Base-by-base conservation (phyloP, 352 stramenopile species). In the Elongisporangium undulatum region DNA sequence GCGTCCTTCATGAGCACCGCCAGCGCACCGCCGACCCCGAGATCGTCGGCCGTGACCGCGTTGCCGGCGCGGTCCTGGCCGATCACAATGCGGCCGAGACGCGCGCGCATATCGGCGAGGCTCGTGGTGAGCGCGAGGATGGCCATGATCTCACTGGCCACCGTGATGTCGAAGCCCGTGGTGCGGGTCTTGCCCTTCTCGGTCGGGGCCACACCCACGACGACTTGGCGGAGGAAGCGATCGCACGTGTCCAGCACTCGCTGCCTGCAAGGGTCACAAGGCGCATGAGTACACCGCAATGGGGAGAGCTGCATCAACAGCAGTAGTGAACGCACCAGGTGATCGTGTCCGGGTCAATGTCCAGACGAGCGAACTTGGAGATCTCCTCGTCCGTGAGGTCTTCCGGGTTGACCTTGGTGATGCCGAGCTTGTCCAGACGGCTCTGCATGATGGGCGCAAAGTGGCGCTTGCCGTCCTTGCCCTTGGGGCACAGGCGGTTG, bases 61-160 rank as follows among this genome's bases (percentile, higher is more conserved):
- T 96, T 72, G 22, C 92, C 86, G 58, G 63, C 63, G 38, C 72
- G 74, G 57, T 85, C 87, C 51, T 91, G 92, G 17, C 86, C 97
- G 26, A 99, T 95, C 17, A 99, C 96, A 66, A 99, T 99, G 34
- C 75, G 79, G 8, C 94, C 94, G 0, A 99, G 71, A 53, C 97
- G 96, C 55, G 96, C 81, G 3, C 95, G 76, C 80, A 99, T 87
- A 74, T 99, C 97, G 13, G 83, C 53, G 16, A 99, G 69, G 67
- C 90, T 95, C 19, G 87, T 98, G 1, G 97, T 94, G 49, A 99
- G 77, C 22, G 95, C 95, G 55, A 99, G 75, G 21, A 99, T 97
- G 34, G 97, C 97, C 97, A 99, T 99, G 68, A 99, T 97, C 75
- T 99, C 97, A 41, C 88, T 98, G 1, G 97, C 97, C 3, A 99